Percentiles rank a stretch among this genome's conserved stretches.
These are phyloP conservation scores for Colletotrichum horii DNA, from an alignment of 2,329 filamentous ascomycete genomes.

Conservation along the genomic window DNA sequence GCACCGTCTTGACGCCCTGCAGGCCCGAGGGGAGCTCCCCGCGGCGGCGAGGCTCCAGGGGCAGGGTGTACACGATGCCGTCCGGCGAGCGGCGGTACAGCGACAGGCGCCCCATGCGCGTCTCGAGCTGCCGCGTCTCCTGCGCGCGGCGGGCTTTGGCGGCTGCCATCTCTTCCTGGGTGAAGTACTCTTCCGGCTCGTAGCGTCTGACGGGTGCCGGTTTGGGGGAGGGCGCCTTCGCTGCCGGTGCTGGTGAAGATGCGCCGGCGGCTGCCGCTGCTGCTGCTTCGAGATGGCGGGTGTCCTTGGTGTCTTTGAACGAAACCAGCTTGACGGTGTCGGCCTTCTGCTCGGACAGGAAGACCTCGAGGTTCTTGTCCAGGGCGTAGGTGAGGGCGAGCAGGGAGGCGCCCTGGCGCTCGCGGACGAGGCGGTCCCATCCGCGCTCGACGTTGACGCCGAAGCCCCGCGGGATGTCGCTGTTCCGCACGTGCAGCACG, in stretches of 20 bases:
- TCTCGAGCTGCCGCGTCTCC: slow-evolving; percentile 76
- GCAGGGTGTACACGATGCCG: slow-evolving; percentile 72
- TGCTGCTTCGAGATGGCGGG: slow-evolving; percentile 45
- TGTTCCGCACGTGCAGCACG: slow-evolving; percentile 68
- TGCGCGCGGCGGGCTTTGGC: slow-evolving; percentile 68
- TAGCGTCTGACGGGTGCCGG: slow-evolving; percentile 32
- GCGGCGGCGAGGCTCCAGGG: slow-evolving; percentile 69
- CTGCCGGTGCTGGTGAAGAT: background rate
- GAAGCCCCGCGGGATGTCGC: slow-evolving; percentile 73
- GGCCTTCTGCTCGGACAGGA: slow-evolving; percentile 72
- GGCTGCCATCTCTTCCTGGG: slow-evolving; percentile 62
- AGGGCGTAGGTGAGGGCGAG: slow-evolving; percentile 71
- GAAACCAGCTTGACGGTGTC: slow-evolving; percentile 75
- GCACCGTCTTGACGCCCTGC: slow-evolving; percentile 66
- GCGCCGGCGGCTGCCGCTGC: background rate
- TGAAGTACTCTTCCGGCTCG: slow-evolving; percentile 54
- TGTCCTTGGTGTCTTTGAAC: slow-evolving; percentile 58
- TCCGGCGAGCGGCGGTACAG: slow-evolving; percentile 73
- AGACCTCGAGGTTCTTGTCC: slow-evolving; percentile 73
- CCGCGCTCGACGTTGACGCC: slow-evolving; percentile 78
- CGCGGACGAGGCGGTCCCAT: slow-evolving; percentile 68
- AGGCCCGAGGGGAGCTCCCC: slow-evolving; percentile 66
- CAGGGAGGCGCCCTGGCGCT: slow-evolving; percentile 62
- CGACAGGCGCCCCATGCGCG: slow-evolving; percentile 72
- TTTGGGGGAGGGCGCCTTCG: background rate